A percentile compares a stretch with the other conserved stretches of the same genome.
phyloP scores from a whole-genome alignment of 1,139 yeast genomes.

The Pneumocystis sp. region DNA sequence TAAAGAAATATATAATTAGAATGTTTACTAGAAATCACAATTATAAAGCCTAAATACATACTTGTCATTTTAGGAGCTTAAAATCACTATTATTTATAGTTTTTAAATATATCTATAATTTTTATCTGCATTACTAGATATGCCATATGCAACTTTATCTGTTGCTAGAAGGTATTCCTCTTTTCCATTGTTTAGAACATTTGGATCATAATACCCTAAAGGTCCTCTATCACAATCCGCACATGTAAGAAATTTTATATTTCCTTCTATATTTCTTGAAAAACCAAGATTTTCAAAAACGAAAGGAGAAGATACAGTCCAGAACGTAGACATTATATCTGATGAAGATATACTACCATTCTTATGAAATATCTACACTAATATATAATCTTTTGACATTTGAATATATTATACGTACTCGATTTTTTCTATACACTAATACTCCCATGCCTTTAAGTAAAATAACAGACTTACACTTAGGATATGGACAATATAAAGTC shows the following conservation, averaged over 20 bases:
- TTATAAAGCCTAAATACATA: not conserved
- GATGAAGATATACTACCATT: not conserved
- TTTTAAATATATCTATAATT: not conserved
- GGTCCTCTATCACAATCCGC: slow-evolving; percentile 18
- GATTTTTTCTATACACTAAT: not conserved
- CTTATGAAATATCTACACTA: not conserved
- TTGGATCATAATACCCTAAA: slow-evolving; percentile 14
- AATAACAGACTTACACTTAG: not conserved
- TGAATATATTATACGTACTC: not conserved
- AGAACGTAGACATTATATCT: not conserved
- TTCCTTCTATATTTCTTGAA: slow-evolving; percentile 12
- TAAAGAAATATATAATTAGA: not conserved
- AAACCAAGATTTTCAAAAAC: slow-evolving; percentile 16
- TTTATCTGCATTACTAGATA: not conserved
- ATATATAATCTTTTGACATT: not conserved
- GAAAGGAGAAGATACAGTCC: slow-evolving; percentile 10
- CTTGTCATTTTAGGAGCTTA: not conserved
- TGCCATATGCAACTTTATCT: not conserved
- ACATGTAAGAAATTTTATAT: slow-evolving; percentile 15
- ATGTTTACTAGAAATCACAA: not conserved
- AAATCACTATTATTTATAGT: not conserved
- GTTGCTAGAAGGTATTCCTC: not conserved
- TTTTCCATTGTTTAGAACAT: not conserved
- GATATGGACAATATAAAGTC: not conserved
- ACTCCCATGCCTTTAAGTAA: not conserved